Conservation (phyloP, 805 yeast genomes). For the Saccharomycopsis sp. region DNA sequence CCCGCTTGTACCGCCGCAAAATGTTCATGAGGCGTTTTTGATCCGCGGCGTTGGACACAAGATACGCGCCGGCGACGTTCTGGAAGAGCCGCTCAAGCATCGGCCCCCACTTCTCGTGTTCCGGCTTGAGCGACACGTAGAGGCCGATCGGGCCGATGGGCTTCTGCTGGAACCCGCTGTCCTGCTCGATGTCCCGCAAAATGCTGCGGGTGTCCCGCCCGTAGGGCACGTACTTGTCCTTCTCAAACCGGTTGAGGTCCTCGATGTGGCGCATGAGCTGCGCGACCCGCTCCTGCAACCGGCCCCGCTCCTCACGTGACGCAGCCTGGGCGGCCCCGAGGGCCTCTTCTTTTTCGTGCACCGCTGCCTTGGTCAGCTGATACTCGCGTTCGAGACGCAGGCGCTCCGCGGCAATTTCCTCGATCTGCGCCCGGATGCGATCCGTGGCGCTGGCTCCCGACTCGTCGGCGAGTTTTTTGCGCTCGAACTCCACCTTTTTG, state of each 20-base stretch:
- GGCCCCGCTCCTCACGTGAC: conserved; percentile 27
- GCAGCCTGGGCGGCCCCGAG: conserved; percentile 5
- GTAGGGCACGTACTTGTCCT: conserved; percentile 38
- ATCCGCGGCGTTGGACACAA: conserved; percentile 62
- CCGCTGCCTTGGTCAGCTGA: conserved; percentile 6
- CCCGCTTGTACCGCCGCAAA: conserved; percentile 26
- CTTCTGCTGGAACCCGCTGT: conserved; percentile 23
- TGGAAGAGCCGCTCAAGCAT: conserved; percentile 52
- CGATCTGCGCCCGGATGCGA: conserved; percentile 23
- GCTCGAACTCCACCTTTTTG: conserved; percentile 30
- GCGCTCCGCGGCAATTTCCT: conserved; percentile 23
- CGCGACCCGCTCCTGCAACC: conserved; percentile 26
- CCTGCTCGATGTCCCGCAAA: conserved; percentile 33
- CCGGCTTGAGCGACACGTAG: conserved; percentile 47
- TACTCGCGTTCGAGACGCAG: conserved; percentile 15
- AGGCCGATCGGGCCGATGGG: conserved; percentile 84
- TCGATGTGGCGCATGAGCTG: conserved; percentile 16
- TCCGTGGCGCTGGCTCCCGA: conserved; percentile 35
- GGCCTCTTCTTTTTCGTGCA: conserved; percentile 19
- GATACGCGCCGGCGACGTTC: conserved; percentile 49
- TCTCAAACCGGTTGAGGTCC: conserved; percentile 15
- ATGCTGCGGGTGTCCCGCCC: conserved; percentile 39
- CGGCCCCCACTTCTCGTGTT: conserved; percentile 49
- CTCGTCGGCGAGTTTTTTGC: conserved; percentile 31
- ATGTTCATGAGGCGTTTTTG: conserved; percentile 35